Evolutionary conservation across 345 rosid species (phyloP).

Genomic region (Eucalyptus dawsonii): DNA sequence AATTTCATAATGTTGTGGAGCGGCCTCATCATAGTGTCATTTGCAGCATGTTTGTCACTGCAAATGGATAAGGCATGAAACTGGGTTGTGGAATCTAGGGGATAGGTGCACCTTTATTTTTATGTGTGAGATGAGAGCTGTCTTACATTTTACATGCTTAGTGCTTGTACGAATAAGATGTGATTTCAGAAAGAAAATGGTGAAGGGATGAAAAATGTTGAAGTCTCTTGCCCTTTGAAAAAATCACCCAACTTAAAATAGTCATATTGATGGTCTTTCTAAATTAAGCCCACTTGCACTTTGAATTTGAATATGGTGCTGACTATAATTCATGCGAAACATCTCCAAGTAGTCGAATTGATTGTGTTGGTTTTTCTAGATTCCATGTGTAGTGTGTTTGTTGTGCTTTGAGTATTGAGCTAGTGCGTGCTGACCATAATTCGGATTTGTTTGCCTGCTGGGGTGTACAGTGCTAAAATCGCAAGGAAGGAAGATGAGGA

Average conservation of each 20-base stretch:
- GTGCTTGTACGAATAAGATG: background rate
- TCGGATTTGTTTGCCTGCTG: background rate
- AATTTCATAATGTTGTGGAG: background rate
- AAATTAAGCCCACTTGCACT: background rate
- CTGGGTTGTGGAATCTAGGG: background rate
- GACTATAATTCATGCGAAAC: background rate
- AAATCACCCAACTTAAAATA: background rate
- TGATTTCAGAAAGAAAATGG: background rate
- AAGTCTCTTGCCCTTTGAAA: background rate
- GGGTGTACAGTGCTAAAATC: slow-evolving; percentile 42
- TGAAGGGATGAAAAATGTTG: background rate
- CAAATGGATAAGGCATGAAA: background rate
- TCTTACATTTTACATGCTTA: background rate
- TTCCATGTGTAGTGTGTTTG: background rate
- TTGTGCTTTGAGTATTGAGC: background rate
- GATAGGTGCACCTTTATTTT: background rate
- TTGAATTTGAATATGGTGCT: background rate
- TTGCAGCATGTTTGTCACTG: background rate
- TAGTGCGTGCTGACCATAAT: background rate
- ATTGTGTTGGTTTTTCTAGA: background rate
- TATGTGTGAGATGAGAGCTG: background rate
- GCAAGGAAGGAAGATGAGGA: slow-evolving; percentile 68
- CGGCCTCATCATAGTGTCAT: background rate
- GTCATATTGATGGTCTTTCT: background rate
- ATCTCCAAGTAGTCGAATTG: background rate